Conservation (phyloP, 305 asterid species). For the Salvia sclarea region DNA sequence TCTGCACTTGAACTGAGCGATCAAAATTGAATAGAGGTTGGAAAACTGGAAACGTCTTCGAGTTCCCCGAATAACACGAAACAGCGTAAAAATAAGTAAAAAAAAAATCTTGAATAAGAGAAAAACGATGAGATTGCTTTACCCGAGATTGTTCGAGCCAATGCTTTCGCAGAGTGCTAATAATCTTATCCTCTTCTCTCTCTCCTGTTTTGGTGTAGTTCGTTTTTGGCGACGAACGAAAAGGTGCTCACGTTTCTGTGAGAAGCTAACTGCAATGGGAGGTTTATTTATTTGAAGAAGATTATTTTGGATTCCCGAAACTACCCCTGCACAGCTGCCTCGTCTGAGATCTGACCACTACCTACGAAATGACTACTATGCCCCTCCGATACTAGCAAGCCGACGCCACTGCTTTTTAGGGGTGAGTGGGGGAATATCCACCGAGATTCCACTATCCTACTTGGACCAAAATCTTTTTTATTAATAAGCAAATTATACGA, state of each 20-base stretch:
- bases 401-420: background rate
- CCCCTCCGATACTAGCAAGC: background rate
- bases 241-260: constrained; percentile 25
- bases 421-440: too few relatives aligned
- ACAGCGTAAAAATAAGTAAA: background rate
- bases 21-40: background rate
- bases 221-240: constrained; percentile 2
- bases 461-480: background rate
- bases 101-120: background rate
- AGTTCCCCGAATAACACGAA: background rate
- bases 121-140: constrained; percentile 18
- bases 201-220: background rate
- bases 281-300: constrained; percentile 32
- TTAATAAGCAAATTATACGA: too few relatives aligned
- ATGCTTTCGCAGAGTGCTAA: background rate
- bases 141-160: constrained; percentile 26
- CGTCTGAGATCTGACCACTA: background rate
- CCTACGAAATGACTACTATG: background rate
- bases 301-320: constrained; percentile 29
- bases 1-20: background rate
- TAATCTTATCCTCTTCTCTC: constrained; percentile 16
- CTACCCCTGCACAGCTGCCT: constrained; percentile 27
- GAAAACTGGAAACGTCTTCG: background rate
- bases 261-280: constrained; percentile 9
- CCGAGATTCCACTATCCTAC: background rate